Conservation (phyloP, 2,329 filamentous ascomycete genomes). For the Beauveria rudraprayagi region DNA sequence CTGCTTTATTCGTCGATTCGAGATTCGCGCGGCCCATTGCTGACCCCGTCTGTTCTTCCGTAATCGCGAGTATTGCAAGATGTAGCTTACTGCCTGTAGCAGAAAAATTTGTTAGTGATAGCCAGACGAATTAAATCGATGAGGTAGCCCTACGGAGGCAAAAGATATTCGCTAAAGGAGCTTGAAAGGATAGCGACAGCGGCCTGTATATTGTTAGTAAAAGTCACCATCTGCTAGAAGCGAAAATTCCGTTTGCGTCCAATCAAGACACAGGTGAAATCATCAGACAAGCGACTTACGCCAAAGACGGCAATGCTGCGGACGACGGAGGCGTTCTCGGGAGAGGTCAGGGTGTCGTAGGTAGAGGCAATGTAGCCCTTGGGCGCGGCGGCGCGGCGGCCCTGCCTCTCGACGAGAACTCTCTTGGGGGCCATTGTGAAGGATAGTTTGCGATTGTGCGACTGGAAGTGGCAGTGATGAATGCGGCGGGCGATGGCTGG, state of each 20-base stretch:
- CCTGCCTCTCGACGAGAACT: constrained; percentile 41
- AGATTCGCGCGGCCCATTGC: background rate
- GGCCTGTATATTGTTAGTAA: constrained; percentile 33
- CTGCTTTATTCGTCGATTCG: background rate
- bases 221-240: background rate
- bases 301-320: constrained; percentile 61
- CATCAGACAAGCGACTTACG: constrained; percentile 37
- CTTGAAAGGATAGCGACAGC: constrained; percentile 60
- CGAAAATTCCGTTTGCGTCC: background rate
- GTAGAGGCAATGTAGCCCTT: constrained; percentile 48
- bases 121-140: background rate
- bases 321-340: constrained; percentile 62
- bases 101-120: background rate
- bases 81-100: constrained; percentile 8
- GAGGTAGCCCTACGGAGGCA: constrained; percentile 48
- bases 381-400: constrained; percentile 32
- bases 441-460: background rate
- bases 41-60: background rate
- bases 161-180: constrained; percentile 58
- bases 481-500: background rate
- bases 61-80: background rate
- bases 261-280: background rate
- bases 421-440: constrained; percentile 56
- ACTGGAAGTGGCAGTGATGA: constrained; percentile 7
- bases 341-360: constrained; percentile 54